Conservation (phyloP, 148 eudicot species). For the Chenopodium album region DNA sequence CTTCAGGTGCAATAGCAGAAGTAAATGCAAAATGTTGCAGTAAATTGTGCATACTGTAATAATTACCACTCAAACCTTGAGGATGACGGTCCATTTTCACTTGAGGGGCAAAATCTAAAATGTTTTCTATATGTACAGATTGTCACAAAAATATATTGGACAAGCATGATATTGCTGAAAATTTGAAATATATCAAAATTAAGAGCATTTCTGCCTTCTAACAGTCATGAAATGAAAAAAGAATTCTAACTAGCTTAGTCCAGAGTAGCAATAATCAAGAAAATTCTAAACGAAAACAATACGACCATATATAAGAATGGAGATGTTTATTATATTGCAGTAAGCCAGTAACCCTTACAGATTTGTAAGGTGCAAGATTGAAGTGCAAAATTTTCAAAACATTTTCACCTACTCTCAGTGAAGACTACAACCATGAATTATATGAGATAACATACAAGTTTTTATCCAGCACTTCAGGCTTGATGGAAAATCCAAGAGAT, state of each 20-base stretch:
- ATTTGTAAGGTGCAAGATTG: not conserved
- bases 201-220: not conserved
- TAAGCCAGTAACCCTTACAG: not conserved
- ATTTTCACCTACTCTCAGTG: not conserved
- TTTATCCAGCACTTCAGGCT: not conserved
- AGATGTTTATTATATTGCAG: constrained; percentile 6
- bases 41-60: too few species aligned
- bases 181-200: not conserved
- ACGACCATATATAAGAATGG: not conserved
- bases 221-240: not conserved
- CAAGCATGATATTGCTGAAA: not conserved
- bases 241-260: not conserved
- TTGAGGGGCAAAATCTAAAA: not conserved
- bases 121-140: not conserved
- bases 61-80: not conserved
- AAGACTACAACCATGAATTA: not conserved
- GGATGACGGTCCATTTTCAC: not conserved
- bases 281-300: not conserved
- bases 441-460: constrained; percentile 3
- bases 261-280: not conserved
- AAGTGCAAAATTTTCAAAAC: not conserved
- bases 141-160: not conserved
- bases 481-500: constrained; percentile 5
- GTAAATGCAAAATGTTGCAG: not conserved
- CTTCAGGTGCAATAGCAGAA: not conserved